Evolutionary conservation across 352 stramenopile species (phyloP), one percentile per base, ranked within the genome.

Genomic region (Globisporangium middletonii): DNA sequence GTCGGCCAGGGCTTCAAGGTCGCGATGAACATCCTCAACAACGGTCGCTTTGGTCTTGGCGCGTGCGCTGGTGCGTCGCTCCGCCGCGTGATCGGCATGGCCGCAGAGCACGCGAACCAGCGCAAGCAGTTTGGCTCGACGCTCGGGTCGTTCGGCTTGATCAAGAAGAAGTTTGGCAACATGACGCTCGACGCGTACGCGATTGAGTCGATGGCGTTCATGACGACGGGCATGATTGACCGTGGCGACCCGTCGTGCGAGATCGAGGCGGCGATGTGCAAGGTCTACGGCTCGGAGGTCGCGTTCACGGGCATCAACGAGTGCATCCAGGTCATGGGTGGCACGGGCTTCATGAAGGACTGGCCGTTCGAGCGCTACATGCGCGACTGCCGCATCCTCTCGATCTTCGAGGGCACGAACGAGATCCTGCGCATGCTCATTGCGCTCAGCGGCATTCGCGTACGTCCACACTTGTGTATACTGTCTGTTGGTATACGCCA

Each of bases 341-440:
- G 86, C 55, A 89, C 83, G 35, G 89, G 89, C 28, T 97, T 96
- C 70, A 96, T 96, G 84, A 94, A 90, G 63, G 89, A 97, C 57
- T 97, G 86, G 74, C 86, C 84, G 7, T 94, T 96, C 49, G 90
- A 97, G 74, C 89, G 86, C 53, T 83, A 89, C 60, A 95, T 96
- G 83, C 80, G 90, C 51, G 90, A 97, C 68, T 90, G 75, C 62
- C 90, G 90, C 41, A 96, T 97, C 47, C 65, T 95, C 50, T 90
- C 81, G 15, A 96, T 97, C 57, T 97, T 97, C 47, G 89, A 97
- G 65, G 90, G 90, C 70, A 97, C 90, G 33, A 95, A 89, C 60
- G 84, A 97, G 61, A 97, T 97, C 65, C 68, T 97, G 49, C 77
- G 86, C 50, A 85, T 97, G 73, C 79, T 97, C n/a, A 96, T 97